Base-by-base conservation (phyloP, 768 basidiomycete species). In the Amanita pallidorosea region DNA sequence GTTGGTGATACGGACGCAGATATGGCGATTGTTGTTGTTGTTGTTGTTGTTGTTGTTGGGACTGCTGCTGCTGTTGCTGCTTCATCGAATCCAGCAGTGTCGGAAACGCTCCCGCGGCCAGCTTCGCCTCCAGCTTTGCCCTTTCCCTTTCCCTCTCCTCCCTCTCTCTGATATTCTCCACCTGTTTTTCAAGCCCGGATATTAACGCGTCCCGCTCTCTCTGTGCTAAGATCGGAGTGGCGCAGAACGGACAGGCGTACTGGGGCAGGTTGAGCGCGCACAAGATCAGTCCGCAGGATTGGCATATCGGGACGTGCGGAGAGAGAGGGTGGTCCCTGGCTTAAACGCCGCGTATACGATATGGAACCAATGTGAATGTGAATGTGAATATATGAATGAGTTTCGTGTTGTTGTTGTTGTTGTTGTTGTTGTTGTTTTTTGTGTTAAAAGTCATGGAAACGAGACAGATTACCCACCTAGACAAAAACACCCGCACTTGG, bases 401-500 rank as follows among this genome's bases (percentile, higher is more conserved):
- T 33, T 2, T 33, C 13, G 5, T 13, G 33, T 33, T n/a, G n/a
- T n/a, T n/a, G n/a, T n/a, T n/a, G n/a, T n/a, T n/a, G 2, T 31
- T 31, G 11, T 31, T 12, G 11, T 31, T 31, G 25, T 29, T 7
- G 11, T 31, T 31, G 5, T 31, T 31, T 31, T 31, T 31, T 12
- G 31, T 31, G 31, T 9, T 8, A 31, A 31, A 11, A 34, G 45
- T 22, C 6, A 25, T 45, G 45, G 37, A 37, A 37, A 37, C 15
- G 18, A 17, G 18, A 41, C 0, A 1, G 20, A 20, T 12, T 17
- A 8, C 65, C 29, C 47, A 79, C 83, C 81, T 67, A 79, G 76
- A 56, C 84, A 87, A 58, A 83, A 86, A 58, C 84, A 87, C 0
- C 83, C 82, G 4, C 79, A 77, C 36, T 73, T 76, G 0, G 79